Evolutionary conservation across 345 rosid genomes (phyloP), one percentile per base, ranked within the genome.

Genomic region (Moricandia moricandioides): DNA sequence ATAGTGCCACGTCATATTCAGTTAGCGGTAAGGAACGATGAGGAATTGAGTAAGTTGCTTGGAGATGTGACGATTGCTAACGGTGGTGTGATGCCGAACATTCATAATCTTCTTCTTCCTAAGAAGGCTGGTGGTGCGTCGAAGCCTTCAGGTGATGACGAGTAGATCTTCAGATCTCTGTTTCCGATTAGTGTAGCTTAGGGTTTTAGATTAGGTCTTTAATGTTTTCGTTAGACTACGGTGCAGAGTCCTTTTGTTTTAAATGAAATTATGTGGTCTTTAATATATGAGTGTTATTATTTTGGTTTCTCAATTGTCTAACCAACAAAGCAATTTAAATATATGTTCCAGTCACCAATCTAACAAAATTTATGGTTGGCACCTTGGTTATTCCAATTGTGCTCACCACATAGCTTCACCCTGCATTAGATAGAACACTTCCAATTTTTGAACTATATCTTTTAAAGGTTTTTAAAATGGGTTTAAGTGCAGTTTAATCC

Each of bases 31-130:
- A 89, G 97, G 74, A 92, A 90, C 1, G 98, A 92, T 2, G 97
- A 92, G 77, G 98, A 92, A 45, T 83, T 92, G 3, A 92, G 97
- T 83, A 92, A 92, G 80, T 88, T 90, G 21, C 91, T 92, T 0
- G 98, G 98, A 0, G 98, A 92, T 24, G 98, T 90, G 4, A 92
- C 98, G 0, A 92, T 90, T 40, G 96, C 98, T 13, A 92, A 88
- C 1, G 97, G 97, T 1, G 97, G 97, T 35, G 97, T 92, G 66
- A 92, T 91, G 96, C 97, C 97, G 3, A 92, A 92, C 88, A 92
- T 92, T 71, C 98, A 92, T 82, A 92, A 82, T 69, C 97, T 89
- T 45, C 92, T 93, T 55, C 87, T 91, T 29, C 98, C 97, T 2
- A 93, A 91, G 86, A 93, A 91, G 83, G 3, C 93, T 0, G 93